A percentile compares a stretch with the other conserved stretches of the same genome.
phyloP scores from a whole-genome alignment of 495 filamentous ascomycete genomes.

The Clohesyomyces aquaticus region DNA sequence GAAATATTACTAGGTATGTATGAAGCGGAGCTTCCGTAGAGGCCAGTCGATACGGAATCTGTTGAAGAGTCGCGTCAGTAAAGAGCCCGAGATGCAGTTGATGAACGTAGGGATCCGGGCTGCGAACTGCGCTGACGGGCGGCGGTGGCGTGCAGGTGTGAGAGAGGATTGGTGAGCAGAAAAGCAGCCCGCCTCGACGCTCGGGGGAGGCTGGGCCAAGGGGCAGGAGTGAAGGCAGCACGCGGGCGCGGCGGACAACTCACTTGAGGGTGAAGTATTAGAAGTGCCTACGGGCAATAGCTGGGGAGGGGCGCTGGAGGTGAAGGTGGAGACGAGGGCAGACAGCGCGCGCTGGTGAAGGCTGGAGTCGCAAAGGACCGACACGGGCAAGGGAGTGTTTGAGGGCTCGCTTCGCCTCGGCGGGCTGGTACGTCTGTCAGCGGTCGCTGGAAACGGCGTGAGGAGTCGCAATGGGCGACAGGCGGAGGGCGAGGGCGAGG shows the following conservation, averaged over 20 bases:
- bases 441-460: slow-evolving; percentile 1
- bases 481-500: not conserved
- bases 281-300: not conserved
- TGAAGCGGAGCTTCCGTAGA: slow-evolving; percentile 28
- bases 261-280: slow-evolving; percentile 22
- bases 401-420: slow-evolving; percentile 31
- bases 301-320: slow-evolving; percentile 6
- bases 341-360: too few relatives aligned
- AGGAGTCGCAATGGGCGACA: not conserved
- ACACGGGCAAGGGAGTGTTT: slow-evolving; percentile 10
- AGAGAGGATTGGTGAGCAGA: slow-evolving; percentile 15
- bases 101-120: slow-evolving; percentile 2
- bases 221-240: slow-evolving; percentile 1
- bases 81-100: not conserved
- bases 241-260: slow-evolving; percentile 19
- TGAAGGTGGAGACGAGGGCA: slow-evolving; percentile 3
- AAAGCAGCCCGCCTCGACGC: slow-evolving; percentile 13
- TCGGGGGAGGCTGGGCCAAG: slow-evolving; percentile 2
- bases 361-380: slow-evolving; percentile 11
- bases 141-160: slow-evolving; percentile 17
- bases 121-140: not conserved
- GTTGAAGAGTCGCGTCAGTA: slow-evolving; percentile 14
- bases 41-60: slow-evolving; percentile 40
- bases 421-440: slow-evolving; percentile 14
- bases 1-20: slow-evolving; percentile 22